Evolutionary conservation across 495 filamentous ascomycete species (phyloP), one percentile per base, ranked within the genome.

Genomic region (Poronia punctata): DNA sequence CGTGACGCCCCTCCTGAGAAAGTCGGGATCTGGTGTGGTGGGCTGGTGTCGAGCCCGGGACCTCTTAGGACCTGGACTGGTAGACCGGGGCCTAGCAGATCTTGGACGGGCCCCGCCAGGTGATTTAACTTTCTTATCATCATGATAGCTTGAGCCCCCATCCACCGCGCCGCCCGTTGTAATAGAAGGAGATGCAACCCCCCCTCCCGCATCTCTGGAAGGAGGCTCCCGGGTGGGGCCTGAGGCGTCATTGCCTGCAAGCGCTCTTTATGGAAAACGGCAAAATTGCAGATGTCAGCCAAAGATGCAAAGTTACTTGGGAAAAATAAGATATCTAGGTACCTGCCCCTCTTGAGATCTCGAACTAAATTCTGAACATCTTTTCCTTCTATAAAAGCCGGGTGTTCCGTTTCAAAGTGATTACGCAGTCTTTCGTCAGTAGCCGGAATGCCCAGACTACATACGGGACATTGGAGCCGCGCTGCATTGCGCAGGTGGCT

Each of bases 21-120:
- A 66, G 16, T 68, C 64, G 7, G 48, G 53, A 38, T 45, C 54
- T 21, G 53, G 49, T 4, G 46, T 40, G 16, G 21, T 34, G 17
- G 28, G 28, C 27, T 21, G 39, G n/a, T 35, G 34, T 26, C 47
- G 49, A 17, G 52, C 49, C 27, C 52, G 51, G 22, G 55, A 56
- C 30, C 55, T 39, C 26, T 45, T 59, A 1, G 25, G 35, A n/a
- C n/a, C n/a, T 1, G 49, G 46, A 11, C 55, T 56, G 14, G 15
- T 21, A 23, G 55, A 56, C 29, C 36, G 46, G 12, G 46, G 18
- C 19, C 38, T 44, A 2, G 25, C 19, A 24, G 19, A 38, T 14
- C 44, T 46, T 24, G 29, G 7, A 8, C 27, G 27, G 18, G 38
- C 50, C 3, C 38, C 39, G 5, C 10, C 46, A 2, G 53, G 49